phyloP scores from a whole-genome alignment of 2,329 filamentous ascomycete species.

The Aspergillus sp. region DNA sequence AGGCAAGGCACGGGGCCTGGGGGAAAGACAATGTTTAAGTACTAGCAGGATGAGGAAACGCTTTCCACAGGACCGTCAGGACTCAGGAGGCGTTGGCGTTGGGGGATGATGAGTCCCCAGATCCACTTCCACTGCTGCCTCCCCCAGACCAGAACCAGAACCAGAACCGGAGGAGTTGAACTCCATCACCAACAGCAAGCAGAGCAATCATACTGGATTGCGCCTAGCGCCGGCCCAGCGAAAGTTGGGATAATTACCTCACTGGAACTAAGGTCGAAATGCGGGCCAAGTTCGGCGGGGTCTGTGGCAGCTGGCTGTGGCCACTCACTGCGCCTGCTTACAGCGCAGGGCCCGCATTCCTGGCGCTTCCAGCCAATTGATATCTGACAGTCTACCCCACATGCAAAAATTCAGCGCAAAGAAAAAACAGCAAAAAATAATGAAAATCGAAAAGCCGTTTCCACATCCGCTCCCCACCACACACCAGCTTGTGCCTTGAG shows the following conservation, averaged over 20 bases:
- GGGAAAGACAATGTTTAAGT: slow-evolving; percentile 39
- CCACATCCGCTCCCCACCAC: slow-evolving; percentile 8
- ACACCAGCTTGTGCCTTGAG: not conserved
- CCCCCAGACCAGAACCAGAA: slow-evolving; percentile 33
- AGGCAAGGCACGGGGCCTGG: slow-evolving; percentile 26
- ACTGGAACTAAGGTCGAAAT: slow-evolving; percentile 14
- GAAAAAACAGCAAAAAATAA: slow-evolving; percentile 3
- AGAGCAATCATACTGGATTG: slow-evolving; percentile 2
- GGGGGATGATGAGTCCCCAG: slow-evolving; percentile 29
- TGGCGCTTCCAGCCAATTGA: not conserved
- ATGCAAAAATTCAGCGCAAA: not conserved
- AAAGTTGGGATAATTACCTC: slow-evolving; percentile 16
- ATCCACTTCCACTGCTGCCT: slow-evolving; percentile 31
- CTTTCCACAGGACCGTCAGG: slow-evolving; percentile 13
- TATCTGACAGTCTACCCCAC: not conserved
- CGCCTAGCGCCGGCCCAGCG: slow-evolving; percentile 15
- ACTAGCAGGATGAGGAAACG: slow-evolving; percentile 16
- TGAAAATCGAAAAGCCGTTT: slow-evolving; percentile 18
- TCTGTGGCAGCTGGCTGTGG: slow-evolving; percentile 5
- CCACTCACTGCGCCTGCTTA: slow-evolving; percentile 23
- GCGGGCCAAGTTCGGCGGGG: slow-evolving; percentile 27
- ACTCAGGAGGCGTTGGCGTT: slow-evolving; percentile 28
- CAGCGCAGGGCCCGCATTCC: slow-evolving; percentile 10
- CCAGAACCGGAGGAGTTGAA: slow-evolving; percentile 10
- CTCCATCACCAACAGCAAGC: slow-evolving; percentile 11